Evolutionary conservation across 129 eudicot species (phyloP), one percentile per base, ranked within the genome.

Genomic region (Heracleum sosnowskyi): DNA sequence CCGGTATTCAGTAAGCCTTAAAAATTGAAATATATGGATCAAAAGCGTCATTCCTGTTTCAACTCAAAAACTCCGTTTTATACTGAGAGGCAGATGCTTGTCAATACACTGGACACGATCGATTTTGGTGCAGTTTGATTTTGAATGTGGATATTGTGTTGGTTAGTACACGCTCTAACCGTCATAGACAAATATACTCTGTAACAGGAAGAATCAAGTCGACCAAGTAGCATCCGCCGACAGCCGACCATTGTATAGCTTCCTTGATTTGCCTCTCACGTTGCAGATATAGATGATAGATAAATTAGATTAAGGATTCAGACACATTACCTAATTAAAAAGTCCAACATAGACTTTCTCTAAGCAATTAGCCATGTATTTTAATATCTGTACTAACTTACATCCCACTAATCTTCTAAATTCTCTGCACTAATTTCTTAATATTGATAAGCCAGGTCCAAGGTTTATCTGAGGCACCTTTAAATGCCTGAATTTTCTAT

Each of bases 231-330:
- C 12, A 11, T 44, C 11, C 47, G 16, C 16, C 47, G 47, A 44
- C 47, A 44, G 47, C 47, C 11, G 47, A 44, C 47, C 47, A 17
- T 6, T 6, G 24, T 49, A 49, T 18, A 18, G 24, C 68, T 26
- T 60, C 68, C 31, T 60, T 57, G 5, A 57, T 60, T 60, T 60
- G 68, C 68, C 68, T 60, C 68, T 60, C 68, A 60, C 68, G 68
- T 60, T 2, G 68, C 2, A 11, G 12, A 26, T 26, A 60, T 60
- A 55, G 7, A n/a, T n/a, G 68, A 5, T 53, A 4, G 1, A 5
- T 53, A 22, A 22, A 53, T 37, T 37, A 37, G 62, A 26, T 53
- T 2, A 20, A 53, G 9, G 22, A 11, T 53, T 53, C 62, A 53
- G 22, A 18, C 60, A 53, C 26, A 8, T 22, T 53, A 53, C 0